Conservation (phyloP, 2,329 filamentous ascomycete species). For the Fusarium sublunatum region DNA sequence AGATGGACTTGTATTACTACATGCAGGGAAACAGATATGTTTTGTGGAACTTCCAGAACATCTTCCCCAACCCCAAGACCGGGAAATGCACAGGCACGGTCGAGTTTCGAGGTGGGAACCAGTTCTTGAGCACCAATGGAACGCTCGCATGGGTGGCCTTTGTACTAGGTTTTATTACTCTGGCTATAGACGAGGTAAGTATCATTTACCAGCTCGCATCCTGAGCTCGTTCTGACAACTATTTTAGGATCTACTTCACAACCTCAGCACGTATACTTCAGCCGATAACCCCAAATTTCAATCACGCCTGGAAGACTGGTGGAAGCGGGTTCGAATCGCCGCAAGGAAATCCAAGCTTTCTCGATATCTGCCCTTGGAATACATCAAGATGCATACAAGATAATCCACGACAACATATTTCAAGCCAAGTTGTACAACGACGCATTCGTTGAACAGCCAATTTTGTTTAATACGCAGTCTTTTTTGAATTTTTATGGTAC, state of each 20-base stretch:
- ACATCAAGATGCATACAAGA: conserved; percentile 49
- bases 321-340: conserved; percentile 50
- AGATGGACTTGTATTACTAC: conserved; percentile 51
- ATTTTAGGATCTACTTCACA: conserved; percentile 49
- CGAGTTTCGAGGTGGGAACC: conserved; percentile 55
- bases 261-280: conserved; percentile 44
- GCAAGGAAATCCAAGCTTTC: conserved; percentile 52
- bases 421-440: conserved; percentile 4
- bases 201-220: neutral
- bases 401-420: conserved; percentile 22
- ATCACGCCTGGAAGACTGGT: conserved; percentile 50
- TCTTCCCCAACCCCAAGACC: conserved; percentile 53
- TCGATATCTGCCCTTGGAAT: conserved; percentile 51
- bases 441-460: conserved; percentile 1
- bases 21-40: conserved; percentile 56
- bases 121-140: conserved; percentile 53
- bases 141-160: conserved; percentile 55
- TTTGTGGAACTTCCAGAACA: conserved; percentile 56
- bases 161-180: conserved; percentile 53
- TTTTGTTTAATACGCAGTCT: conserved; percentile 6
- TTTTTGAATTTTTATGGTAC: conserved; percentile 11
- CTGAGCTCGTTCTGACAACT: conserved; percentile 15
- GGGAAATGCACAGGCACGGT: conserved; percentile 53
- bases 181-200: conserved; percentile 52
- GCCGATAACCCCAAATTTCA: conserved; percentile 47